phyloP scores from a whole-genome alignment of 129 eudicot species.

The Silybum marianum region DNA sequence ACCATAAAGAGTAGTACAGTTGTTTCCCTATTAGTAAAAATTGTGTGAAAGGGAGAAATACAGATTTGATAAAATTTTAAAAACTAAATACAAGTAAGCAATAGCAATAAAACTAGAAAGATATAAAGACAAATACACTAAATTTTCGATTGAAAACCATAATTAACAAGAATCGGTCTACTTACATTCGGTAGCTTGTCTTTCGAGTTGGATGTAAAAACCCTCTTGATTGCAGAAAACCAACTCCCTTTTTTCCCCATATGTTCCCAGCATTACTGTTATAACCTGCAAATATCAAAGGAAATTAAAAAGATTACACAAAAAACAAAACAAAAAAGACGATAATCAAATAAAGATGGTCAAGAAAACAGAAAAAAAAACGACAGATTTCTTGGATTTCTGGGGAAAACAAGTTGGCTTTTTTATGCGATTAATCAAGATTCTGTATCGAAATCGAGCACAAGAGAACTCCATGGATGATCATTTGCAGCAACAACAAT shows the following conservation, averaged over 20 bases:
- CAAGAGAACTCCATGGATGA: neutral
- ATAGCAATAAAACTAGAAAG: too few relatives aligned
- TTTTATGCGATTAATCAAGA: neutral
- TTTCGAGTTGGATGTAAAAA: constrained; percentile 69
- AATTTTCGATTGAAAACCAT: neutral
- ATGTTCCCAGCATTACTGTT: constrained; percentile 68
- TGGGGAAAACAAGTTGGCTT: neutral
- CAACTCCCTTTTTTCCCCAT: constrained; percentile 96
- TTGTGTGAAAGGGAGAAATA: too few relatives aligned
- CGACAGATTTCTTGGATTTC: neutral
- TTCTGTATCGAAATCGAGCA: neutral
- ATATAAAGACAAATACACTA: too few relatives aligned
- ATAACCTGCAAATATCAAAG: constrained; percentile 32
- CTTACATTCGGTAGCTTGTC: constrained; percentile 69
- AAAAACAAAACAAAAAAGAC: neutral
- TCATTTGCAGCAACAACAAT: constrained; percentile 1
- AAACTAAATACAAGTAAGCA: too few relatives aligned
- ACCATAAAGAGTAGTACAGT: too few relatives aligned
- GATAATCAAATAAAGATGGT: neutral
- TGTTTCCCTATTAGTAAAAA: too few relatives aligned
- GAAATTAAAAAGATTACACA: neutral
- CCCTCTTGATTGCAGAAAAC: constrained; percentile 97
- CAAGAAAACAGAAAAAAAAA: neutral
- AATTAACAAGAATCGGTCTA: neutral
- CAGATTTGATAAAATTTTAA: too few relatives aligned